A percentile compares a stretch with the other conserved stretches of the same genome.
Conservation (phyloP, 2,329 filamentous ascomycete species). For the Zymoseptoria brevis region DNA sequence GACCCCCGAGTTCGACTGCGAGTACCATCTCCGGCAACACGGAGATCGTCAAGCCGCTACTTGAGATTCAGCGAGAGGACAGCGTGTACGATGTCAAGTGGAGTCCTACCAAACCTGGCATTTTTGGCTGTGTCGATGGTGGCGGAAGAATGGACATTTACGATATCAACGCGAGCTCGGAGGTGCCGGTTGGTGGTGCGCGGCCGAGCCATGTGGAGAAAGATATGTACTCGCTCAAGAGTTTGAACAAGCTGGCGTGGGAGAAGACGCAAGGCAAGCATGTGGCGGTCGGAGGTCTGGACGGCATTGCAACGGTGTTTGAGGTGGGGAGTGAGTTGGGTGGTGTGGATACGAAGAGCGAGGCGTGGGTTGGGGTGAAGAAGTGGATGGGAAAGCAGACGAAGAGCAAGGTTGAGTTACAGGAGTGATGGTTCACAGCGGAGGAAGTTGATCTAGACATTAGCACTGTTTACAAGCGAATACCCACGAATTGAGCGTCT, state of each 20-base stretch:
- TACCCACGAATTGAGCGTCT: not conserved
- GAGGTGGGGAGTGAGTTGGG: constrained; percentile 78
- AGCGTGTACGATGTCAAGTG: constrained; percentile 94
- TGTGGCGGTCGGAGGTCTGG: constrained; percentile 83
- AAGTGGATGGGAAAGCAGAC: constrained; percentile 59
- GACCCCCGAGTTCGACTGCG: constrained; percentile 64
- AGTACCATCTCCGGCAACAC: constrained; percentile 39
- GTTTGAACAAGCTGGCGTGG: constrained; percentile 91
- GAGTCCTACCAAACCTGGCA: constrained; percentile 87
- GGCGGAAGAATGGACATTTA: constrained; percentile 88
- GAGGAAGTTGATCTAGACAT: not conserved
- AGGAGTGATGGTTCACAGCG: not conserved
- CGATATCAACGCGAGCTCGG: constrained; percentile 87
- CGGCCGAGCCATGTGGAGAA: constrained; percentile 31
- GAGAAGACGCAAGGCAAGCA: constrained; percentile 81
- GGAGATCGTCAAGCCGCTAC: constrained; percentile 50
- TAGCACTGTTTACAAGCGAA: not conserved
- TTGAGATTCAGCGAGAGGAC: constrained; percentile 90
- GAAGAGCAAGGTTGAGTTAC: constrained; percentile 18
- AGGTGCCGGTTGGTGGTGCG: constrained; percentile 79
- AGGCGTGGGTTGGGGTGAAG: constrained; percentile 93
- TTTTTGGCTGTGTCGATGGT: constrained; percentile 91
- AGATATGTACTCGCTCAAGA: constrained; percentile 48
- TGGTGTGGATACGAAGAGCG: constrained; percentile 70
- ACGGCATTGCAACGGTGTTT: constrained; percentile 84